These are phyloP conservation scores for Colletotrichum ledebouriae DNA, from an alignment of 2,329 filamentous ascomycete genomes.

Conservation along the genomic window DNA sequence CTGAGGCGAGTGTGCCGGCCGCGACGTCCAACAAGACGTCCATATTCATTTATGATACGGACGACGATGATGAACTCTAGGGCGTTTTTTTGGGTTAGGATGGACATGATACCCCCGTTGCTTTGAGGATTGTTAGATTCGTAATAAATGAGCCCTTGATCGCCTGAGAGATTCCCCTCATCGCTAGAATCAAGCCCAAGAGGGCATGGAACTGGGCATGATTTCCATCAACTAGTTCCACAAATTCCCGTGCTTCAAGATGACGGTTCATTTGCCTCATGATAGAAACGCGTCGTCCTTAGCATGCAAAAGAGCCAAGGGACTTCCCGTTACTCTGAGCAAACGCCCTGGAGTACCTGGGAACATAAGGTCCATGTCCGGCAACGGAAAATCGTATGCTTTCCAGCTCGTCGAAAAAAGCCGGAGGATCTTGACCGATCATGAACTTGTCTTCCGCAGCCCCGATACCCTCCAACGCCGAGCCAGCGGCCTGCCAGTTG, in stretches of 20 bases:
- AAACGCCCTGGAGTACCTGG: background rate
- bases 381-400: slow-evolving; percentile 1
- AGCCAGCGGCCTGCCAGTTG: background rate
- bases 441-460: background rate
- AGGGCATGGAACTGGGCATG: too few species aligned
- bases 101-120: slow-evolving; percentile 26
- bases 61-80: slow-evolving; percentile 56
- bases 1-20: background rate
- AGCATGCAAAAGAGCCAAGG: too few species aligned
- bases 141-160: too few species aligned
- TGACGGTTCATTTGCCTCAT: too few species aligned
- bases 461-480: background rate
- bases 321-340: background rate
- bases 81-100: slow-evolving; percentile 20
- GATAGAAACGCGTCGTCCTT: too few species aligned
- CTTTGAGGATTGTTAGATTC: background rate
- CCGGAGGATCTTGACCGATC: background rate
- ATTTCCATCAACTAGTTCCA: too few species aligned
- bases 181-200: too few species aligned
- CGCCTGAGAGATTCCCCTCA: too few species aligned
- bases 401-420: slow-evolving; percentile 5
- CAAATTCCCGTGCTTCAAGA: too few species aligned
- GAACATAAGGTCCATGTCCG: background rate
- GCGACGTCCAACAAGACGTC: slow-evolving; percentile 43
- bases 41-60: slow-evolving; percentile 56